Percentiles rank a stretch among this genome's conserved stretches.
Conservation (phyloP, 2,329 filamentous ascomycete genomes). For the Hymenoscyphus occultus region DNA sequence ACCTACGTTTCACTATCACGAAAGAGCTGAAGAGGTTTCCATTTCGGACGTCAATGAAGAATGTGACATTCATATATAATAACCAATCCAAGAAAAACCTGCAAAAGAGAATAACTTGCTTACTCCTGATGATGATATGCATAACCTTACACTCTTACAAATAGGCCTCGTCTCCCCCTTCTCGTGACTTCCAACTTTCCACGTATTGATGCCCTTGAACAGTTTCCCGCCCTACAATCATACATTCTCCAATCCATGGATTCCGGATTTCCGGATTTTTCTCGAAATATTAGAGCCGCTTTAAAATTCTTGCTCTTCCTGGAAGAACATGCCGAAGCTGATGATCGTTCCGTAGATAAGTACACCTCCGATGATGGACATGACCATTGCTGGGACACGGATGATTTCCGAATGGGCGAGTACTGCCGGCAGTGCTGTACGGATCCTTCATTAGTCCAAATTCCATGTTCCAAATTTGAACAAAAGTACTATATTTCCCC, state of each 20-base stretch:
- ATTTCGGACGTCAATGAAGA: background rate
- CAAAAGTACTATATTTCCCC: background rate
- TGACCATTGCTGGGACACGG: constrained; percentile 79
- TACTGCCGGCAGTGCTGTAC: constrained; percentile 76
- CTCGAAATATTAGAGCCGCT: background rate
- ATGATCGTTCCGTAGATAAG: constrained; percentile 98
- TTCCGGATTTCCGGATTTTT: background rate
- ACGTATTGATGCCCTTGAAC: background rate
- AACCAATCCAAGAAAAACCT: background rate
- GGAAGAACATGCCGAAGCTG: constrained; percentile 97
- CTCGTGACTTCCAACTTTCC: background rate
- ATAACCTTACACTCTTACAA: constrained; percentile 13
- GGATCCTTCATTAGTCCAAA: constrained; percentile 8
- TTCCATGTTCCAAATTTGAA: background rate
- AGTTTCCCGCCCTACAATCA: background rate
- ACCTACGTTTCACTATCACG: too few relatives aligned
- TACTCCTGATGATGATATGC: constrained; percentile 1
- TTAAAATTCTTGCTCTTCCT: constrained; percentile 93
- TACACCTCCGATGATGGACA: constrained; percentile 89
- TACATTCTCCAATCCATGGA: background rate
- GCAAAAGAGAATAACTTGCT: constrained; percentile 1
- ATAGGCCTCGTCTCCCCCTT: background rate
- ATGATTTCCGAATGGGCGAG: constrained; percentile 87
- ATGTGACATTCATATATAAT: background rate
- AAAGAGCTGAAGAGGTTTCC: background rate